A percentile compares a stretch with the other conserved stretches of the same genome.
Conservation (phyloP, 1,284 basidiomycete species). For the Malassezia yamatoensis region DNA sequence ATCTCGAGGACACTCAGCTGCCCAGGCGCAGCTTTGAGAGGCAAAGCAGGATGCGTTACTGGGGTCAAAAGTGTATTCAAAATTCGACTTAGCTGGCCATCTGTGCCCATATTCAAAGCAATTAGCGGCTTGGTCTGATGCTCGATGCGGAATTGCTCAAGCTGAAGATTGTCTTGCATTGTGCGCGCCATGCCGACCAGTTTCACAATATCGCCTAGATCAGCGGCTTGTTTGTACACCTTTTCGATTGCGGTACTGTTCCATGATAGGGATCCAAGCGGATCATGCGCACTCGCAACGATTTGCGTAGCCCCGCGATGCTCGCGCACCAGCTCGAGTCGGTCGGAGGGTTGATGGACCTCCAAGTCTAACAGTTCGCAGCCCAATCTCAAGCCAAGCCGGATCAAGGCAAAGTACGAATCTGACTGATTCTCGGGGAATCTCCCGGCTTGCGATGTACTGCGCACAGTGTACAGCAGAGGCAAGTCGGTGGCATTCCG, state of each 20-base stretch:
- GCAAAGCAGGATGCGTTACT: constrained; percentile 75
- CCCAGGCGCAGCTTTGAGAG: constrained; percentile 71
- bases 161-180: constrained; percentile 67
- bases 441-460: constrained; percentile 75
- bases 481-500: constrained; percentile 70
- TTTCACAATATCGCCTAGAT: constrained; percentile 74
- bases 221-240: constrained; percentile 25
- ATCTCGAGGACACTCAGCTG: constrained; percentile 81
- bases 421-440: constrained; percentile 71
- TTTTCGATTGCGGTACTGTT: constrained; percentile 57
- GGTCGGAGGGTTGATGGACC: constrained; percentile 61
- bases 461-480: constrained; percentile 83
- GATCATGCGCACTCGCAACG: constrained; percentile 90
- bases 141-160: constrained; percentile 60
- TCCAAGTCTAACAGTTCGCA: constrained; percentile 93
- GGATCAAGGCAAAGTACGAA: constrained; percentile 67
- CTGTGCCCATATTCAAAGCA: constrained; percentile 83
- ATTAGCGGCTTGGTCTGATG: constrained; percentile 61
- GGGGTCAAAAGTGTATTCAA: constrained; percentile 78
- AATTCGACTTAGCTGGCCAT: constrained; percentile 72
- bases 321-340: constrained; percentile 57
- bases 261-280: constrained; percentile 78
- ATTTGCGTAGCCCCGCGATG: constrained; percentile 67
- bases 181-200: constrained; percentile 71
- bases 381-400: constrained; percentile 68